Evolutionary conservation across 2,329 filamentous ascomycete species (phyloP).

Genomic region (Paecilomyces fulvus): DNA sequence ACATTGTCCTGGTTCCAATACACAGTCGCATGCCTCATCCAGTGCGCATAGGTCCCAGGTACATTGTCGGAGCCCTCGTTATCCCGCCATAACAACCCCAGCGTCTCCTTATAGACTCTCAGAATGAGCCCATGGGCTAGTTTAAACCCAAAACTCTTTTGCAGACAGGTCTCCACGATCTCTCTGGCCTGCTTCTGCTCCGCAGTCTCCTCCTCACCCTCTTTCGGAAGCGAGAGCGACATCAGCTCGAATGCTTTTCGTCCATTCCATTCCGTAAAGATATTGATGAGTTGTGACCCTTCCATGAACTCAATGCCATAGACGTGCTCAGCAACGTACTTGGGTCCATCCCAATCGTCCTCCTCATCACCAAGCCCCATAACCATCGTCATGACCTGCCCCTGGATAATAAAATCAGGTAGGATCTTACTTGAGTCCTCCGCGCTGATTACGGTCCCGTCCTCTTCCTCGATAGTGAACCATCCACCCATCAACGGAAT

Average conservation of each 20-base stretch:
- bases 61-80: slow-evolving; percentile 42
- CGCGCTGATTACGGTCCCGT: slow-evolving; percentile 21
- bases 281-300: slow-evolving; percentile 46
- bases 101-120: slow-evolving; percentile 40
- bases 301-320: slow-evolving; percentile 45
- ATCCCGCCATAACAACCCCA: slow-evolving; percentile 47
- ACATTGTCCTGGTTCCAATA: slow-evolving; percentile 40
- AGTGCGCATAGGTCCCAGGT: slow-evolving; percentile 46
- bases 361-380: slow-evolving; percentile 45
- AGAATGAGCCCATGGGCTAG: slow-evolving; percentile 48
- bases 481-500: slow-evolving; percentile 27
- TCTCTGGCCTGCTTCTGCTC: slow-evolving; percentile 43
- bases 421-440: slow-evolving; percentile 38
- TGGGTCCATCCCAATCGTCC: slow-evolving; percentile 47
- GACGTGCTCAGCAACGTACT: slow-evolving; percentile 42
- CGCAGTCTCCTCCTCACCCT: slow-evolving; percentile 32
- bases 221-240: slow-evolving; percentile 33
- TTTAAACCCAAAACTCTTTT: slow-evolving; percentile 47
- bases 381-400: slow-evolving; percentile 44
- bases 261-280: slow-evolving; percentile 45
- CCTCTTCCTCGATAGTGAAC: slow-evolving; percentile 20
- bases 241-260: slow-evolving; percentile 43
- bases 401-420: slow-evolving; percentile 52
- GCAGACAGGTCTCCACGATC: slow-evolving; percentile 46
- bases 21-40: slow-evolving; percentile 40